Evolutionary conservation across 441 rosid species (phyloP).

Genomic region (Gossypium gossypioides): DNA sequence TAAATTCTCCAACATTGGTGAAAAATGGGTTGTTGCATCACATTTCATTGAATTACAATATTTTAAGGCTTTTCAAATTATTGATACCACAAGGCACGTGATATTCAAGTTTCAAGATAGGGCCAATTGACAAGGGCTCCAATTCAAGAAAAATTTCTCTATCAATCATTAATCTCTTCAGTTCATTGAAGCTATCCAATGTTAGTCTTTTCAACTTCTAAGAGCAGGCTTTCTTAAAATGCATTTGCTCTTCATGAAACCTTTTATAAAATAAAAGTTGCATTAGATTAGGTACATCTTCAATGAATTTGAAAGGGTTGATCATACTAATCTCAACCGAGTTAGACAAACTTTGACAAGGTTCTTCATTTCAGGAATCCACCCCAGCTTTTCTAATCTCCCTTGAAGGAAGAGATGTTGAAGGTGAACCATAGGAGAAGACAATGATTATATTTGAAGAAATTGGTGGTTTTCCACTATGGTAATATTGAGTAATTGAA

Average conservation of each 20-base stretch:
- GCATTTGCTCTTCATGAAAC: neutral
- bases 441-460: neutral
- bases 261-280: no score
- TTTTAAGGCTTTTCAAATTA: neutral
- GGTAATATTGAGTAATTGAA: neutral
- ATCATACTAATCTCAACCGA: neutral
- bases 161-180: neutral
- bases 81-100: neutral
- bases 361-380: neutral
- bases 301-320: neutral
- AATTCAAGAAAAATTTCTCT: neutral
- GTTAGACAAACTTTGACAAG: neutral
- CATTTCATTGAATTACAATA: neutral
- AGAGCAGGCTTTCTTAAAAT: neutral
- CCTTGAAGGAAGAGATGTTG: neutral
- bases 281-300: neutral
- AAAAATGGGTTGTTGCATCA: no score
- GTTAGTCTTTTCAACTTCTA: neutral
- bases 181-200: neutral
- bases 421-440: neutral
- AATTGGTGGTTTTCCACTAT: neutral
- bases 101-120: neutral
- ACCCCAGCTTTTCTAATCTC: neutral
- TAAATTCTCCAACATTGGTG: no score
- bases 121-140: neutral